Evolutionary conservation across 2,329 filamentous ascomycete genomes (phyloP), one percentile per base, ranked within the genome.

Genomic region (Ramularia collo-cygni): DNA sequence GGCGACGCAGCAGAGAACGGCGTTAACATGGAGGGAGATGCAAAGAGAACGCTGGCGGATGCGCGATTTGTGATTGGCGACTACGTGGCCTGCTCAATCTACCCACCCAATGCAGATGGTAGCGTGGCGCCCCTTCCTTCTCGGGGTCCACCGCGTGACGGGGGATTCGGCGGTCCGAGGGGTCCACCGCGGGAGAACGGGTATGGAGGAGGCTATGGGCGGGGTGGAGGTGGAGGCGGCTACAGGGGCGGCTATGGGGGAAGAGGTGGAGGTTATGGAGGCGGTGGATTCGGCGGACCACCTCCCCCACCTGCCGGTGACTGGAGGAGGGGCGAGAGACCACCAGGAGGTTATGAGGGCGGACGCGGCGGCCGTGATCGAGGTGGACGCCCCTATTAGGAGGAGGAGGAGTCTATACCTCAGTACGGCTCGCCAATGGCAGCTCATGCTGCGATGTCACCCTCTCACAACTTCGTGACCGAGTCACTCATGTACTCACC

Each of bases 51-150:
- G 7, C 65, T 96, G 21, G 72, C 72, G 27, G 85, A 93, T 38
- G 79, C 77, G 24, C 76, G 82, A 15, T 94, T 95, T 56, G 83
- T 95, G 8, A 83, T 92, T 47, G 90, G 90, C 1, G 90, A 96
- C 63, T 94, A 84, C 58, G 73, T 96, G 28, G 82, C 83, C 42
- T 90, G 85, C 60, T 85, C 86, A 4, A 80, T 95, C 44, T 69
- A 90, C 40, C 81, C 85, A 29, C 85, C 86, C 1, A 66, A 84
- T 17, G 68, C 76, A 21, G 83, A 90, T 59, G 88, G 88, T 0
- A 76, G 76, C 21, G 79, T 93, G 28, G 80, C 81, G 30, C 77
- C 83, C 27, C 54, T 68, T 8, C 68, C 74, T n/a, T 67, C 24
- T 8, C 59, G 57, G 55, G 57, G 57, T n/a, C 50, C 47, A 28